These are phyloP conservation scores for Tetrahymena thermophila DNA, from an alignment of 73 alveolate genomes.

Conservation along the genomic window DNA sequence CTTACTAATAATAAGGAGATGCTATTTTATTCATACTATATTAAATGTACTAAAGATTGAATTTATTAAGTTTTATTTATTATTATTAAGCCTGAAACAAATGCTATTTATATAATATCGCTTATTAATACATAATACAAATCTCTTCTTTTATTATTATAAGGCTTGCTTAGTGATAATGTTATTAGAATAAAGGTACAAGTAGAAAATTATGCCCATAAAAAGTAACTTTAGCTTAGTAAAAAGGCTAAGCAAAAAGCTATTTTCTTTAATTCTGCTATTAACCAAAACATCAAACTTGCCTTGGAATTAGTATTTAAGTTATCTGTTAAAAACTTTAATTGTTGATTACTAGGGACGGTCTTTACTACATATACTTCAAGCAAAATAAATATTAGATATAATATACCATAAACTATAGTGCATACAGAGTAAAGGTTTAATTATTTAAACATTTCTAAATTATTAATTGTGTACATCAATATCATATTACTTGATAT, in stretches of 20 bases:
- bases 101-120: neutral
- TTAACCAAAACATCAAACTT: neutral
- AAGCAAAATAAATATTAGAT: neutral
- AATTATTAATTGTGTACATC: neutral
- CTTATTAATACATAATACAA: neutral
- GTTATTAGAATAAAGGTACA: neutral
- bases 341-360: neutral
- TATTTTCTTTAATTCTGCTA: neutral
- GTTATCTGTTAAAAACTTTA: neutral
- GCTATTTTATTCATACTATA: neutral
- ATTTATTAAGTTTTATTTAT: neutral
- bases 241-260: neutral
- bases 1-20: too few relatives aligned
- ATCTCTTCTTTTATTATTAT: neutral
- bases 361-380: neutral
- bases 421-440: neutral
- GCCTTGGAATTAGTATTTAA: neutral
- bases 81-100: neutral
- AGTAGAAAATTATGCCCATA: neutral
- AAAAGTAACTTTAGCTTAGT: neutral
- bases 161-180: neutral
- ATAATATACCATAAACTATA: neutral
- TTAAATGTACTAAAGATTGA: neutral
- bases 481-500: neutral
- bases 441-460: neutral